Evolutionary conservation across 345 rosid genomes (phyloP), one percentile per base, ranked within the genome.

Genomic region (Citrus hindsii): DNA sequence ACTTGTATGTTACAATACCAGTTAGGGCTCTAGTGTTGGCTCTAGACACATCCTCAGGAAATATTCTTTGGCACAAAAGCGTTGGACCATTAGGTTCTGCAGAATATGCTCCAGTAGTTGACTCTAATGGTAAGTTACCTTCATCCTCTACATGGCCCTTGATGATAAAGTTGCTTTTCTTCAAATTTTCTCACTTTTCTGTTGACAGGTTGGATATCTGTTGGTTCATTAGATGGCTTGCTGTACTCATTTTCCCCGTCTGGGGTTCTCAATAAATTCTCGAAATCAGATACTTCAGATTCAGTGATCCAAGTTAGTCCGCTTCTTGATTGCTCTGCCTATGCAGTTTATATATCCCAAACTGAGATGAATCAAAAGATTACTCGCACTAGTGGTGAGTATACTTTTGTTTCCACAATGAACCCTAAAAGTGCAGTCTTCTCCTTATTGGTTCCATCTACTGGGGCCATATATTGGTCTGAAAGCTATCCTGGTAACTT

Each of bases 221-320:
- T 93, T 66, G 94, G 95, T 81, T 93, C 99, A 5, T 77, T 93
- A 80, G 98, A 95, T 76, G 98, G 98, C 56, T 85, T 85, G 68
- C 80, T 95, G 27, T 93, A 95, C 81, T 91, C 91, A 9, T 85
- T 95, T 71, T 95, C 98, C 80, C 92, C 92, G 19, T 72, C 77
- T n/a, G 99, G 98, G 35, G 64, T 67, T 73, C 86, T 93, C 67
- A 70, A 83, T 73, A 92, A 87, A 83, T 89, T 86, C 77, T 81
- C 90, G 0, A 83, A 83, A 80, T 79, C 78, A n/a, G 55, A 81
- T 65, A 68, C 62, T 40, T 48, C 73, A 9, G 90, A 89, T 82
- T 83, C 84, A 9, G 87, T 90, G 63, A 87, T 92, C 71, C 98
- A 87, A 81, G 83, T 84, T 58, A 82, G 87, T 68, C 94, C 94